Evolutionary conservation across 345 rosid genomes (phyloP).

Genomic region (Litchi chinensis): DNA sequence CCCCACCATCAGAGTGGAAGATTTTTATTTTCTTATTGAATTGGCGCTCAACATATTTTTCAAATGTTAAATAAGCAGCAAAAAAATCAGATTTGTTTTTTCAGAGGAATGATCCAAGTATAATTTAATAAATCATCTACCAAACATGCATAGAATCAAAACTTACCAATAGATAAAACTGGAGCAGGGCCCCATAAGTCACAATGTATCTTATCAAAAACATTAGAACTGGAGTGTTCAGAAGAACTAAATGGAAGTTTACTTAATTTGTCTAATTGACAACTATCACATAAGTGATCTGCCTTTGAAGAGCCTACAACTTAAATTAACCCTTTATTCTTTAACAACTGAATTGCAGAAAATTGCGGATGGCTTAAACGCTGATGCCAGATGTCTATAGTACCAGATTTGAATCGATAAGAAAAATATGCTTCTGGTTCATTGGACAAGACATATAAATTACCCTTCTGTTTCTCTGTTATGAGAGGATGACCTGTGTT

Average conservation of each 20-base stretch:
- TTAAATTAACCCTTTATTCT: conserved; percentile 22
- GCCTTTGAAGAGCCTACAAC: not conserved
- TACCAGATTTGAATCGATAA: not conserved
- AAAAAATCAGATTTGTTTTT: conserved; percentile 15
- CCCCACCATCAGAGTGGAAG: conserved; percentile 20
- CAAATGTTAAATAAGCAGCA: conserved; percentile 3
- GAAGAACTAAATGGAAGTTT: not conserved
- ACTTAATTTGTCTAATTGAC: conserved; percentile 18
- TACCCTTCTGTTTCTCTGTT: not conserved
- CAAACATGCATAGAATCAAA: conserved; percentile 3
- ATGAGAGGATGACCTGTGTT: conserved; percentile 4
- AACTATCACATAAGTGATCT: conserved; percentile 19
- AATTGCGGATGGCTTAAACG: conserved; percentile 9
- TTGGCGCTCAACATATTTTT: conserved; percentile 13
- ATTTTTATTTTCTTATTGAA: conserved; percentile 15
- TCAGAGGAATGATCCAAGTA: conserved; percentile 9
- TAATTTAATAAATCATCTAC: not conserved
- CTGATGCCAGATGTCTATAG: conserved; percentile 15
- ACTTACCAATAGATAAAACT: conserved; percentile 5
- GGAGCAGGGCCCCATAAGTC: conserved; percentile 20
- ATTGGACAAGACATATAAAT: not conserved
- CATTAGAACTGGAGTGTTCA: not conserved
- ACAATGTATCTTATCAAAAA: conserved; percentile 11
- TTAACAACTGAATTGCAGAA: not conserved
- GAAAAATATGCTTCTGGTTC: not conserved